These are phyloP conservation scores for Epichloe gansuensis DNA, from an alignment of 2,329 filamentous ascomycete species.

Conservation along the genomic window DNA sequence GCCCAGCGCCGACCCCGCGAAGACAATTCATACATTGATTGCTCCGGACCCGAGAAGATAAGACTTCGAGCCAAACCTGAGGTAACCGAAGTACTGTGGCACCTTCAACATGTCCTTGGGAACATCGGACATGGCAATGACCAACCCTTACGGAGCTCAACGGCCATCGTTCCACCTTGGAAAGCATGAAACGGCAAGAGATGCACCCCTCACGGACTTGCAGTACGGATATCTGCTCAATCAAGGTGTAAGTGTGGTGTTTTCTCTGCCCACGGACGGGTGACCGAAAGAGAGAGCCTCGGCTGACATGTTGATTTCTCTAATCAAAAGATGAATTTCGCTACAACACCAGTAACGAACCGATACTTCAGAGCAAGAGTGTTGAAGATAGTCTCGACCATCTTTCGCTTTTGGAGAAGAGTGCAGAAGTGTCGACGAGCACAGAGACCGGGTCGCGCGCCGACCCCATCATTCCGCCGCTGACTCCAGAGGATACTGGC, in stretches of 20 bases:
- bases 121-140: constrained; percentile 11
- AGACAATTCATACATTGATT: background rate
- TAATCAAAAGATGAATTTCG: constrained; percentile 55
- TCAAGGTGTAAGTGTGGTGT: constrained; percentile 44
- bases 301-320: background rate
- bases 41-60: background rate
- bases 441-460: constrained; percentile 34
- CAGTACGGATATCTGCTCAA: constrained; percentile 58
- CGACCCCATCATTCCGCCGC: constrained; percentile 49
- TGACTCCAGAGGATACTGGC: constrained; percentile 70
- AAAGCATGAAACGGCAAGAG: constrained; percentile 57
- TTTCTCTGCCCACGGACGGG: background rate
- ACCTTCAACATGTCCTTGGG: constrained; percentile 13
- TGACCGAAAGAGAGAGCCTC: background rate
- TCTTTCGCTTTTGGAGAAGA: constrained; percentile 32
- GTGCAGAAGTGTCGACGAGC: constrained; percentile 25
- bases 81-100: no score
- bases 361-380: constrained; percentile 58
- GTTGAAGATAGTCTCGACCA: constrained; percentile 47
- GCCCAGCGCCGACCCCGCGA: background rate
- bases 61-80: background rate
- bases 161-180: constrained; percentile 52
- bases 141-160: constrained; percentile 17
- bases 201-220: constrained; percentile 47
- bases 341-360: constrained; percentile 70